Evolutionary conservation across 768 basidiomycete genomes (phyloP).

Genomic region (Collybiopsis confluens): DNA sequence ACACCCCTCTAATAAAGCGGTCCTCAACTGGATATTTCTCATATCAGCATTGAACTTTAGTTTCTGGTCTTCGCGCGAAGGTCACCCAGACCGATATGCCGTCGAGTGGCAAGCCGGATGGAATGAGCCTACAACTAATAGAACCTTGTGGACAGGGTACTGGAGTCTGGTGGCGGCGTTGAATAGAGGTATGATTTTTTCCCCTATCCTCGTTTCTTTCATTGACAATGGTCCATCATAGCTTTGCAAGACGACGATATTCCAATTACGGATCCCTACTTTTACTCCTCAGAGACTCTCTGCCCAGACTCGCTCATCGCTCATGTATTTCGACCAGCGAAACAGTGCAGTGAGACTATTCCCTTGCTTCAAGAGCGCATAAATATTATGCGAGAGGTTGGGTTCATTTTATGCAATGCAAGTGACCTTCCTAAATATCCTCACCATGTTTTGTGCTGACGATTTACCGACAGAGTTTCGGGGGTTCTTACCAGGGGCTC

Average conservation of each 20-base stretch:
- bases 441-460: background rate
- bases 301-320: slow-evolving; percentile 72
- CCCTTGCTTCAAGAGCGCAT: slow-evolving; percentile 73
- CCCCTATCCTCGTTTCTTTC: slow-evolving; percentile 5
- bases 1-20: slow-evolving; percentile 50
- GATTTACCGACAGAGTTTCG: slow-evolving; percentile 45
- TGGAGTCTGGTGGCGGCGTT: slow-evolving; percentile 83
- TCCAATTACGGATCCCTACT: slow-evolving; percentile 74
- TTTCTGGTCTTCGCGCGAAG: slow-evolving; percentile 80
- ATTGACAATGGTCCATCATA: slow-evolving; percentile 21
- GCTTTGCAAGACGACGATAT: slow-evolving; percentile 70
- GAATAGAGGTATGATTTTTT: slow-evolving; percentile 57
- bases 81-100: slow-evolving; percentile 58
- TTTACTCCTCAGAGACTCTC: slow-evolving; percentile 65
- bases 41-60: slow-evolving; percentile 84
- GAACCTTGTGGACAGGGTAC: slow-evolving; percentile 70
- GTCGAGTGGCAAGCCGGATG: slow-evolving; percentile 76
- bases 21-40: slow-evolving; percentile 84
- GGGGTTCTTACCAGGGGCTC: slow-evolving; percentile 68
- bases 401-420: slow-evolving; percentile 65
- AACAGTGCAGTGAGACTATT: slow-evolving; percentile 55
- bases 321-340: slow-evolving; percentile 61
- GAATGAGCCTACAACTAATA: slow-evolving; percentile 35
- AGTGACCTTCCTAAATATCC: slow-evolving; percentile 17
- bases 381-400: slow-evolving; percentile 73